These are phyloP conservation scores for Lichtheimia ramosa DNA, from an alignment of 371 early-diverging fungal genomes.

Conservation along the genomic window DNA sequence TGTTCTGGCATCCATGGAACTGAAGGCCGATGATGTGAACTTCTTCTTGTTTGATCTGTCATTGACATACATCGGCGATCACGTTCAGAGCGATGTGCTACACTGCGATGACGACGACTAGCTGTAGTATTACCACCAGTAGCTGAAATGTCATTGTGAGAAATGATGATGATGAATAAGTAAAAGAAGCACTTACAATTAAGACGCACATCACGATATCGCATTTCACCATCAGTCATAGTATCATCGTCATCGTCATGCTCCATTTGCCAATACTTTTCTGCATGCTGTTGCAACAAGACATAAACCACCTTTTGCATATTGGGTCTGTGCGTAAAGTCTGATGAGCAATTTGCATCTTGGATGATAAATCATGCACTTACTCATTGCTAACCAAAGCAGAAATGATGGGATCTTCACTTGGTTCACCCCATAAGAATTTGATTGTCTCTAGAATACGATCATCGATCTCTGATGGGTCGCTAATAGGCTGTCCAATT, in stretches of 20 bases:
- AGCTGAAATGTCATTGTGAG: too few species aligned
- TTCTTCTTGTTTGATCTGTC: conserved; percentile 25
- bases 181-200: not conserved
- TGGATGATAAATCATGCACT: not conserved
- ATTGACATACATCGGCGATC: conserved; percentile 40
- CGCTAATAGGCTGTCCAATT: conserved; percentile 29
- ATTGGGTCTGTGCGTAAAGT: conserved; percentile 31
- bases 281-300: conserved; percentile 46
- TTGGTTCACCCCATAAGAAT: conserved; percentile 41
- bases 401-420: conserved; percentile 32
- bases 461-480: conserved; percentile 33
- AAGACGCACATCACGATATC: conserved; percentile 7
- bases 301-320: conserved; percentile 58
- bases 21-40: conserved; percentile 10
- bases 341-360: conserved; percentile 1
- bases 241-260: conserved; percentile 36
- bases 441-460: conserved; percentile 38
- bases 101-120: conserved; percentile 33
- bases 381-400: conserved; percentile 48
- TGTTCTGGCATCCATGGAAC: conserved; percentile 19
- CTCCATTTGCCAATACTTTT: conserved; percentile 48
- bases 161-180: not conserved
- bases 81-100: conserved; percentile 28
- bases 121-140: not conserved
- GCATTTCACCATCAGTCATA: conserved; percentile 21